Evolutionary conservation across 257 asterid genomes (phyloP).

Genomic region (Apocynum venetum): DNA sequence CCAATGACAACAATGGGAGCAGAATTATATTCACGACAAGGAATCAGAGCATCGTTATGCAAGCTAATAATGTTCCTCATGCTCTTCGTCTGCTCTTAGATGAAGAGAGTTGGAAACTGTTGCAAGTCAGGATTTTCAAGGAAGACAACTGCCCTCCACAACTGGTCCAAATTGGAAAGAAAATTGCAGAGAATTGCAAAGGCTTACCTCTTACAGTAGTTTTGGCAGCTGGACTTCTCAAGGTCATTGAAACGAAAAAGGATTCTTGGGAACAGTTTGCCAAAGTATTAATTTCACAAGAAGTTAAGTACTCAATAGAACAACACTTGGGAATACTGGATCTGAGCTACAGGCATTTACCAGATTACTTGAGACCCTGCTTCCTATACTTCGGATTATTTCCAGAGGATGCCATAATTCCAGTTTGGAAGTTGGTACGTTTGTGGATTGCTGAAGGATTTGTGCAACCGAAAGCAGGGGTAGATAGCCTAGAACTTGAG

Average conservation of each 20-base stretch:
- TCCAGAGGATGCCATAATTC: slow-evolving; percentile 45
- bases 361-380: slow-evolving; percentile 49
- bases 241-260: background rate
- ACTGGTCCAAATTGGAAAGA: background rate
- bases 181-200: background rate
- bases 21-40: slow-evolving; percentile 15
- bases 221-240: slow-evolving; percentile 1
- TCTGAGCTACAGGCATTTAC: slow-evolving; percentile 45
- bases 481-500: background rate
- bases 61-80: background rate
- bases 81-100: background rate
- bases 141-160: slow-evolving; percentile 2
- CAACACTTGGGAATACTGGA: slow-evolving; percentile 29
- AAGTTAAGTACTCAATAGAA: too few relatives aligned
- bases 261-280: slow-evolving; percentile 8
- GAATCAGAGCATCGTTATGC: background rate
- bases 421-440: slow-evolving; percentile 5
- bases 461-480: background rate
- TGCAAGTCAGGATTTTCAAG: background rate
- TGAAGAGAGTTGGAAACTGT: slow-evolving; percentile 14
- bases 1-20: slow-evolving; percentile 14
- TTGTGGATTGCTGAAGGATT: slow-evolving; percentile 4
- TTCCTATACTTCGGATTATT: slow-evolving; percentile 56
- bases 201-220: slow-evolving; percentile 12
- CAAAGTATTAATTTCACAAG: slow-evolving; percentile 2